phyloP scores from a whole-genome alignment of 2,329 filamentous ascomycete species.

The Decorospora gaudefroyi region DNA sequence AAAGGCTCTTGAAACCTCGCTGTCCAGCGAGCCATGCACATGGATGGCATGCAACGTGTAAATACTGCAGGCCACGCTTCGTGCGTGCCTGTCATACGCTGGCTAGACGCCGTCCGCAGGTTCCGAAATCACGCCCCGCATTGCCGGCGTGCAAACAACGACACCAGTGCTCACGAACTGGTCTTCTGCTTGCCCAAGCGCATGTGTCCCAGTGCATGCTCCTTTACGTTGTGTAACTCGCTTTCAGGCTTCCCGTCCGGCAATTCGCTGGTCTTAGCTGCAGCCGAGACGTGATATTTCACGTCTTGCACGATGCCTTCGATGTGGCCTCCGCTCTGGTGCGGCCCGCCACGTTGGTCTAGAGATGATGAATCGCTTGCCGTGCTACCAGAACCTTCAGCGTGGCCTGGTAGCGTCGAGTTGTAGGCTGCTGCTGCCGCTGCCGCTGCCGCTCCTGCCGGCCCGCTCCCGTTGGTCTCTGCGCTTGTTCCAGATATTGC shows the following conservation, averaged over 20 bases:
- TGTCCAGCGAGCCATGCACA: conserved; percentile 34
- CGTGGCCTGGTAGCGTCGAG: conserved; percentile 23
- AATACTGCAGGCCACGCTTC: conserved; percentile 23
- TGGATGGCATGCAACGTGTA: conserved; percentile 33
- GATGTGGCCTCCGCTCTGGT: conserved; percentile 21
- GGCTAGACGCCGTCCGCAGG: conserved; percentile 12
- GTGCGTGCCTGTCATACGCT: conserved; percentile 35
- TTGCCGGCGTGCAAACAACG: neutral
- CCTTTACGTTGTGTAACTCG: conserved; percentile 45
- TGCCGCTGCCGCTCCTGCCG: conserved; percentile 15
- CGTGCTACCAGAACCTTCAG: conserved; percentile 16
- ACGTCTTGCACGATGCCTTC: conserved; percentile 32
- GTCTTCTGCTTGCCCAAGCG: conserved; percentile 27
- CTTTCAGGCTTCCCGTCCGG: conserved; percentile 50
- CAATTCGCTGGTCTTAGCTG: conserved; percentile 49
- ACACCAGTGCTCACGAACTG: conserved; percentile 21
- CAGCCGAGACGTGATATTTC: conserved; percentile 37
- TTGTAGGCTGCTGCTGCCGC: conserved; percentile 15
- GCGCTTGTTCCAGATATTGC: conserved; percentile 12
- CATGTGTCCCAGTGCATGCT: conserved; percentile 42
- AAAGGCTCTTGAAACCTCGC: conserved; percentile 12
- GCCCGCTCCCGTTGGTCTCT: conserved; percentile 22
- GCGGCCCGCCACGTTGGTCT: conserved; percentile 22
- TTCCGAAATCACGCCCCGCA: conserved; percentile 13
- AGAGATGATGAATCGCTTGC: conserved; percentile 5